Evolutionary conservation across 345 rosid species (phyloP), one percentile per base, ranked within the genome.

Genomic region (Iberis pinnata): DNA sequence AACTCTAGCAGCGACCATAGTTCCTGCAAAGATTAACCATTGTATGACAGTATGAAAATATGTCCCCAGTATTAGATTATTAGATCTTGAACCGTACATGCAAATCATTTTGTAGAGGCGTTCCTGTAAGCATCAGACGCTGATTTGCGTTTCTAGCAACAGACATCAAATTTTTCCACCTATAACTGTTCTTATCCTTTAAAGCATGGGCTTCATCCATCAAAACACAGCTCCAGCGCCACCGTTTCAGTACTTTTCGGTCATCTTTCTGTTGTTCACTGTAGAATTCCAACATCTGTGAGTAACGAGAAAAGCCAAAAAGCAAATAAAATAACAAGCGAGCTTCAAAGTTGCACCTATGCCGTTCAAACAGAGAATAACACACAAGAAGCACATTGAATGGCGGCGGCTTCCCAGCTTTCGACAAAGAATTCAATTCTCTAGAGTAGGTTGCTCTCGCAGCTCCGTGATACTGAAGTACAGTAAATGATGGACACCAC

Each of bases 171-270:
- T 92, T 92, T 72, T 85, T 92, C 97, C 99, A 88, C 84, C 99
- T 75, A 66, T 83, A 93, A 75, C 95, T 88, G 69, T 73, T 86
- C 78, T 79, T 86, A 65, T 93, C 99, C 79, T 88, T 88, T 62
- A 86, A 72, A 58, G 97, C 94, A 82, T 93, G 97, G 14, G 99
- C 99, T 71, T 93, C 97, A 65, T 88, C 99, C 99, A 93, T 93
- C 63, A 88, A 74, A 41, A 88, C 87, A 64, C 97, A 88, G 73
- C 95, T 93, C 99, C 99, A 93, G n/a, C 29, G 78, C 94, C 88
- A 93, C 4, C 87, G 80, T 70, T 80, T 93, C 60, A 93, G 68
- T 67, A 80, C 76, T 77, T 81, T 93, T 14, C 94, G 85, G 60
- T 93, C 99, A 67, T 88, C 95, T 68, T 93, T 88, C 83, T 93